Conservation (phyloP, 208 protist species). For the Crithidia expoeki region DNA sequence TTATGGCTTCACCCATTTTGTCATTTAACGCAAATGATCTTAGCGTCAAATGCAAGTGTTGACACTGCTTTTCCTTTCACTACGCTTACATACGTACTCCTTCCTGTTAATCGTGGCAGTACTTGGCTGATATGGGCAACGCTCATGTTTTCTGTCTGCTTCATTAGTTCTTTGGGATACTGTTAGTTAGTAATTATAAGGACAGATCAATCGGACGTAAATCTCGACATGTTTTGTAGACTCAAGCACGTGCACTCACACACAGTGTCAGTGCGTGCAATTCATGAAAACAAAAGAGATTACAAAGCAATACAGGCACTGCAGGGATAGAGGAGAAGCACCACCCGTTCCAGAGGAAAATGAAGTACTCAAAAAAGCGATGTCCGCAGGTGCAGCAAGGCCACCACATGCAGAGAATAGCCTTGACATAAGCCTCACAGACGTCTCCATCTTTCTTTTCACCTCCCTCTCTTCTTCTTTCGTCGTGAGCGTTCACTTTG, state of each 20-base stretch:
- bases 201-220: slow-evolving; percentile 11
- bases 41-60: no score
- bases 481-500: not conserved
- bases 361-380: not conserved
- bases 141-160: not conserved
- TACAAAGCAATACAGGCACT: not conserved
- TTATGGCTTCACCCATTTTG: no score
- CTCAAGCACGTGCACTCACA: slow-evolving; percentile 1
- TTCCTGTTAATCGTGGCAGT: no score
- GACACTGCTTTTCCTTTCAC: not conserved
- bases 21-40: no score
- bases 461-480: not conserved
- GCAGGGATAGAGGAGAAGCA: slow-evolving; percentile 5
- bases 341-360: slow-evolving; percentile 1
- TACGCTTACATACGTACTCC: no score
- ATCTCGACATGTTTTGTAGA: not conserved
- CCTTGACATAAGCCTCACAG: no score
- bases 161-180: slow-evolving; percentile 16
- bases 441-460: slow-evolving; percentile 8
- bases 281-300: not conserved
- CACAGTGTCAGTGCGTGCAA: not conserved
- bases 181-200: slow-evolving; percentile 15
- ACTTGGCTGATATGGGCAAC: no score
- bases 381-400: not conserved
- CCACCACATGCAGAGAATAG: no score